These are phyloP conservation scores for Castanospermum australe DNA, from an alignment of 306 rosid species.

Conservation along the genomic window DNA sequence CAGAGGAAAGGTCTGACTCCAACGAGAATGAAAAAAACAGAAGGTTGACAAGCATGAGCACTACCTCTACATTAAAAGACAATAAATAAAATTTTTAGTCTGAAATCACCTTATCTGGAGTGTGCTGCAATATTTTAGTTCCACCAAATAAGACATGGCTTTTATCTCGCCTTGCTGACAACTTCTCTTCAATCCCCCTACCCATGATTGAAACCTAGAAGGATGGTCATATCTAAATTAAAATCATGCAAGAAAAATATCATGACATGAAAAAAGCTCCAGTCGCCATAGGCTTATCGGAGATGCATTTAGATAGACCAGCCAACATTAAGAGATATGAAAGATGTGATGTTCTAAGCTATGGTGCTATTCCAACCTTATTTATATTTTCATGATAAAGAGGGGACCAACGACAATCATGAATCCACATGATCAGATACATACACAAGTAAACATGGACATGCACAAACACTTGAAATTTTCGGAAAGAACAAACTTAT, in stretches of 20 bases:
- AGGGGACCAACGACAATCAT: neutral
- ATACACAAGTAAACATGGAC: conserved; percentile 1
- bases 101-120: conserved; percentile 80
- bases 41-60: conserved; percentile 25
- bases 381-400: neutral
- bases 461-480: neutral
- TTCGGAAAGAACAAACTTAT: neutral
- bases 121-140: conserved; percentile 96
- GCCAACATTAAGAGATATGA: conserved; percentile 13
- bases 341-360: no score
- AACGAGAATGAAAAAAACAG: conserved; percentile 25
- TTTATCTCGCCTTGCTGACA: conserved; percentile 86
- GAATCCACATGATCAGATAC: conserved; percentile 5
- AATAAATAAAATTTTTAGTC: neutral
- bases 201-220: conserved; percentile 75
- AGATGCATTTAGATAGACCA: no score
- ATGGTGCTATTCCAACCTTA: neutral
- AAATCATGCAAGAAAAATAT: conserved; percentile 7
- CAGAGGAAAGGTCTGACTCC: conserved; percentile 76
- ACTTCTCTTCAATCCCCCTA: conserved; percentile 72
- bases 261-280: neutral
- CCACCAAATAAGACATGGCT: conserved; percentile 92
- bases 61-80: neutral
- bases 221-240: conserved; percentile 28
- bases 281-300: no score